phyloP scores from a whole-genome alignment of 768 basidiomycete genomes.

The Russula compacta region DNA sequence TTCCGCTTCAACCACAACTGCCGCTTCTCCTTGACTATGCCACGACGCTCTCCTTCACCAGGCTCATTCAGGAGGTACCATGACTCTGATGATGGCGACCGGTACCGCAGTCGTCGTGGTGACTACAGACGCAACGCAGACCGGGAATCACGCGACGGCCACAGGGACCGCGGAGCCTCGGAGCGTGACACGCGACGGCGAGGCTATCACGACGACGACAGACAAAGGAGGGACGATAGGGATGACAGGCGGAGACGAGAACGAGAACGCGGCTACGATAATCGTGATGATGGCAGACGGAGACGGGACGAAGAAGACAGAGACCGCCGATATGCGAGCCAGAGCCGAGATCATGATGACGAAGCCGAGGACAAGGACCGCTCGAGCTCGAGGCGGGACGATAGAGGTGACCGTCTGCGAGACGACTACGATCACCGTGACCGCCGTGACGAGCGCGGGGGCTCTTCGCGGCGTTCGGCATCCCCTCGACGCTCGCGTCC shows the following conservation, averaged over 20 bases:
- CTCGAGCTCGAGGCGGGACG: conserved; percentile 36
- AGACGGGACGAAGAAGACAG: conserved; percentile 23
- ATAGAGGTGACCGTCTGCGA: conserved; percentile 28
- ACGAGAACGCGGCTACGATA: background rate
- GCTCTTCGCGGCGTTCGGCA: conserved; percentile 45
- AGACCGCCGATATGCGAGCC: conserved; percentile 19
- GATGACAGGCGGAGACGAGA: conserved; percentile 16
- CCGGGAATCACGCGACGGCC: background rate
- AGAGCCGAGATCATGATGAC: conserved; percentile 14
- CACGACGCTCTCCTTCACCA: conserved; percentile 15
- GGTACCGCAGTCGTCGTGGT: background rate
- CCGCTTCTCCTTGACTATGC: conserved; percentile 18
- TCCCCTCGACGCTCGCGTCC: conserved; percentile 38
- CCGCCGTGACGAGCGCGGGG: conserved; percentile 26
- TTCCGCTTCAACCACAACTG: background rate
- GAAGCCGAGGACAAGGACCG: conserved; percentile 32
- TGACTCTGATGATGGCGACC: background rate
- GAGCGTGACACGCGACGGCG: background rate
- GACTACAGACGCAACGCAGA: background rate
- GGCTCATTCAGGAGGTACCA: conserved; percentile 6
- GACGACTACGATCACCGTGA: conserved; percentile 35
- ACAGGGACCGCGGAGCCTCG: background rate
- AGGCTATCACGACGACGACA: background rate
- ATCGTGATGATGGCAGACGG: conserved; percentile 16
- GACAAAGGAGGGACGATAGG: background rate